phyloP scores from a whole-genome alignment of 2,329 filamentous ascomycete genomes.

The Apiospora phragmitis region DNA sequence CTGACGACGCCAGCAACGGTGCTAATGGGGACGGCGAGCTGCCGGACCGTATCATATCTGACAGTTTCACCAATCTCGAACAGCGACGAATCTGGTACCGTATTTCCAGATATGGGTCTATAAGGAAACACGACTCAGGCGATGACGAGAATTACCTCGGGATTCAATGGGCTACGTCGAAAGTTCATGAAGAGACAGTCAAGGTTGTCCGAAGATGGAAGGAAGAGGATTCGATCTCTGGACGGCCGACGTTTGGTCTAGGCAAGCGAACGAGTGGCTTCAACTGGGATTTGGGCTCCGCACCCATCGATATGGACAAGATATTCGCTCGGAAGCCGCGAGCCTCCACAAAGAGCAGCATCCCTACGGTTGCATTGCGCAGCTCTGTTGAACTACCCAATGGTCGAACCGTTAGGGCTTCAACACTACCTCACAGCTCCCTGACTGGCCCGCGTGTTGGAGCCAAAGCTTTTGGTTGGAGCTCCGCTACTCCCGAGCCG shows the following conservation, averaged over 20 bases:
- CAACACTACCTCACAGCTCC: not conserved
- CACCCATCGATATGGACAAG: conserved; percentile 49
- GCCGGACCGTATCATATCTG: conserved; percentile 48
- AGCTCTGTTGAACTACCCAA: conserved; percentile 18
- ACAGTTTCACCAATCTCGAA: conserved; percentile 54
- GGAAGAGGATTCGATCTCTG: conserved; percentile 61
- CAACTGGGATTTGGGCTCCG: conserved; percentile 59
- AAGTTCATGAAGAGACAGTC: conserved; percentile 53
- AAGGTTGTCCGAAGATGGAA: conserved; percentile 66
- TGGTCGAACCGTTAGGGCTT: not conserved
- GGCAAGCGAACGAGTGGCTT: conserved; percentile 52
- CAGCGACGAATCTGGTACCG: conserved; percentile 68
- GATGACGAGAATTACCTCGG: conserved; percentile 61
- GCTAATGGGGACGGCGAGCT: conserved; percentile 30
- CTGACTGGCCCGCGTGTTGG: not conserved
- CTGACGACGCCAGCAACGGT: conserved; percentile 9
- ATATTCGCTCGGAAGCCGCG: conserved; percentile 40
- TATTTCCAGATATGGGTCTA: conserved; percentile 60
- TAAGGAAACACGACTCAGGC: conserved; percentile 55
- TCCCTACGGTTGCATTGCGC: conserved; percentile 26
- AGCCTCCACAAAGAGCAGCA: conserved; percentile 16
- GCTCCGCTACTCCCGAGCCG: conserved; percentile 15
- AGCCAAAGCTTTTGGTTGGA: conserved; percentile 26
- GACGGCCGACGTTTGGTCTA: conserved; percentile 47
- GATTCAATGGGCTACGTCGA: conserved; percentile 58